These are phyloP conservation scores for Capronia americana DNA, from an alignment of 2,329 filamentous ascomycete species.

Conservation along the genomic window DNA sequence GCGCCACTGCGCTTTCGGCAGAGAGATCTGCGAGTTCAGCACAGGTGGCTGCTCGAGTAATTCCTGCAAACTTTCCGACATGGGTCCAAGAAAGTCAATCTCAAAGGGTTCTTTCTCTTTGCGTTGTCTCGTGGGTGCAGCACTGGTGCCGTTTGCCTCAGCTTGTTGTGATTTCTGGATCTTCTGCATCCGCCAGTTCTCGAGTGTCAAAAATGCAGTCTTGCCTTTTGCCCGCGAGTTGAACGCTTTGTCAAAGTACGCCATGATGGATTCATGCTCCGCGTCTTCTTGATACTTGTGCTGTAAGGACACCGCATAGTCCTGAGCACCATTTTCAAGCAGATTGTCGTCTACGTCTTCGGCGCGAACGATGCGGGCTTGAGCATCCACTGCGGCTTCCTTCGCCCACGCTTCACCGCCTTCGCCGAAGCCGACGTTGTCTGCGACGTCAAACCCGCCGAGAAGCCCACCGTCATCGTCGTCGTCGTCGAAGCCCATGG, in stretches of 20 bases:
- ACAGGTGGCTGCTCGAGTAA: conserved; percentile 80
- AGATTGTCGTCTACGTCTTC: conserved; percentile 60
- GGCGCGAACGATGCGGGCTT: conserved; percentile 75
- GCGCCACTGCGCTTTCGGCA: conserved; percentile 95
- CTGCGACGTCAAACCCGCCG: conserved; percentile 61
- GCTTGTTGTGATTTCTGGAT: conserved; percentile 74
- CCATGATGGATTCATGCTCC: conserved; percentile 90
- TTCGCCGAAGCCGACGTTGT: conserved; percentile 86
- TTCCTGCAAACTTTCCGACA: conserved; percentile 74
- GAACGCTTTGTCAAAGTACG: conserved; percentile 94
- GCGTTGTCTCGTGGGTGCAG: conserved; percentile 63
- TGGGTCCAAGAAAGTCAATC: conserved; percentile 83
- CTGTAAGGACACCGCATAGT: conserved; percentile 81
- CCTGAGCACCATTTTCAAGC: conserved; percentile 66
- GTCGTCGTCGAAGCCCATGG: conserved; percentile 80
- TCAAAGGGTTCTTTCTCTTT: conserved; percentile 98
- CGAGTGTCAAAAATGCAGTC: conserved; percentile 98
- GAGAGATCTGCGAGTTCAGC: conserved; percentile 78
- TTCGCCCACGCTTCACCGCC: conserved; percentile 95
- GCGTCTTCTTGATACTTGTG: conserved; percentile 67
- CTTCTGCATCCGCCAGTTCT: conserved; percentile 95
- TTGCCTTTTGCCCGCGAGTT: conserved; percentile 54
- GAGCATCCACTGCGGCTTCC: conserved; percentile 84
- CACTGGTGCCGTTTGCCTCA: conserved; percentile 38
- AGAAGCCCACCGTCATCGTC: conserved; percentile 77